phyloP scores from a whole-genome alignment of 108 stramenopile genomes.

The Schizochytrium sp. region DNA sequence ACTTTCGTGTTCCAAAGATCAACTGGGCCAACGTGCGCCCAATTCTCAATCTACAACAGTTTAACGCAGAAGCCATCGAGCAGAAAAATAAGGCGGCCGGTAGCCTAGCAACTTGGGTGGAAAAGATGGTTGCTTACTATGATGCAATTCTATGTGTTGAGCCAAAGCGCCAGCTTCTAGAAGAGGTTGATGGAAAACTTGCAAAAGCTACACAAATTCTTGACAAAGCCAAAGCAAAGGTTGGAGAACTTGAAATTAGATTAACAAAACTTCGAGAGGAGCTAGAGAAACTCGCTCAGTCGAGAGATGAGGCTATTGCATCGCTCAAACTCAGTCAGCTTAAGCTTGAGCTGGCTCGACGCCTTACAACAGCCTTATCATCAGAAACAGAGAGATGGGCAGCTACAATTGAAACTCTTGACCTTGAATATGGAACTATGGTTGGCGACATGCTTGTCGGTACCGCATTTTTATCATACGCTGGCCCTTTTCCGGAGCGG shows the following conservation, averaged over 20 bases:
- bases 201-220: slow-evolving; percentile 76
- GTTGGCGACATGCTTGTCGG: slow-evolving; percentile 85
- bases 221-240: slow-evolving; percentile 64
- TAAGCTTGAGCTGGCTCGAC: slow-evolving; percentile 84
- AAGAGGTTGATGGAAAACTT: slow-evolving; percentile 79
- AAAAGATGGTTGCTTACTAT: slow-evolving; percentile 85
- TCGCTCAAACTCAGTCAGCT: slow-evolving; percentile 76
- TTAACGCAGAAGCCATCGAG: slow-evolving; percentile 79
- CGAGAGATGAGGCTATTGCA: slow-evolving; percentile 65
- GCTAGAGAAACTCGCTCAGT: slow-evolving; percentile 75
- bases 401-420: slow-evolving; percentile 74
- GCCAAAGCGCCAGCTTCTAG: slow-evolving; percentile 81
- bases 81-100: slow-evolving; percentile 84
- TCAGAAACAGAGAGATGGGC: slow-evolving; percentile 88
- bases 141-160: slow-evolving; percentile 84
- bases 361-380: slow-evolving; percentile 82
- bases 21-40: slow-evolving; percentile 82
- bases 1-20: slow-evolving; percentile 73
- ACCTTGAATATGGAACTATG: slow-evolving; percentile 76
- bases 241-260: slow-evolving; percentile 72
- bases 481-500: slow-evolving; percentile 84
- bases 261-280: slow-evolving; percentile 79
- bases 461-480: slow-evolving; percentile 81
- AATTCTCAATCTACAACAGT: slow-evolving; percentile 81
- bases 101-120: slow-evolving; percentile 81